These are phyloP conservation scores for Huntiella bhutanensis DNA, from an alignment of 2,329 filamentous ascomycete species.

Conservation along the genomic window DNA sequence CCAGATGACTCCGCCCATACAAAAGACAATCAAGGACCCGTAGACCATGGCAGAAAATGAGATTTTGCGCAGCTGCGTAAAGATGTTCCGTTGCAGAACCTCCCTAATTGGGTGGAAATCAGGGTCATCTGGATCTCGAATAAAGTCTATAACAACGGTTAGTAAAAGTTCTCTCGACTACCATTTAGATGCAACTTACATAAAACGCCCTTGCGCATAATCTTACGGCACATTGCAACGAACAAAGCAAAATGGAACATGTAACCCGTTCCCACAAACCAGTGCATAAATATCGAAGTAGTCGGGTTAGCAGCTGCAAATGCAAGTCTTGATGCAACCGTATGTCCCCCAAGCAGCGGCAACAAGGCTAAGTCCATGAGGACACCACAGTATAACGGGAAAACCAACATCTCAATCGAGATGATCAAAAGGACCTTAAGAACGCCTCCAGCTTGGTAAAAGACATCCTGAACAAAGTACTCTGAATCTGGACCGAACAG, in stretches of 20 bases:
- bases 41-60: constrained; percentile 92
- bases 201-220: constrained; percentile 83
- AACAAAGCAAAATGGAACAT: constrained; percentile 99
- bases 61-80: constrained; percentile 88
- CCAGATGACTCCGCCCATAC: constrained; percentile 91
- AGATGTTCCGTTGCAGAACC: constrained; percentile 80
- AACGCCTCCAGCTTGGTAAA: constrained; percentile 88
- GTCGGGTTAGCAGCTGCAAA: constrained; percentile 67
- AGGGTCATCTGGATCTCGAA: constrained; percentile 91
- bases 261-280: constrained; percentile 96
- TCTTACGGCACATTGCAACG: constrained; percentile 96
- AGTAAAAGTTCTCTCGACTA: neutral
- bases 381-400: constrained; percentile 86
- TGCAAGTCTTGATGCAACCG: constrained; percentile 53
- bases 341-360: constrained; percentile 70
- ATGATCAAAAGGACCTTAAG: constrained; percentile 98
- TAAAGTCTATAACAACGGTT: constrained; percentile 48
- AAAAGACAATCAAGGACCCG: constrained; percentile 77
- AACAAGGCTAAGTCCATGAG: constrained; percentile 76
- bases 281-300: constrained; percentile 90
- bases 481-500: constrained; percentile 44
- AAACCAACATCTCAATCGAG: constrained; percentile 95
- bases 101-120: constrained; percentile 96
- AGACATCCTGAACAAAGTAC: constrained; percentile 57
- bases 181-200: constrained; percentile 35